phyloP scores from a whole-genome alignment of 2,329 filamentous ascomycete species.

The Colletotrichum sp. region DNA sequence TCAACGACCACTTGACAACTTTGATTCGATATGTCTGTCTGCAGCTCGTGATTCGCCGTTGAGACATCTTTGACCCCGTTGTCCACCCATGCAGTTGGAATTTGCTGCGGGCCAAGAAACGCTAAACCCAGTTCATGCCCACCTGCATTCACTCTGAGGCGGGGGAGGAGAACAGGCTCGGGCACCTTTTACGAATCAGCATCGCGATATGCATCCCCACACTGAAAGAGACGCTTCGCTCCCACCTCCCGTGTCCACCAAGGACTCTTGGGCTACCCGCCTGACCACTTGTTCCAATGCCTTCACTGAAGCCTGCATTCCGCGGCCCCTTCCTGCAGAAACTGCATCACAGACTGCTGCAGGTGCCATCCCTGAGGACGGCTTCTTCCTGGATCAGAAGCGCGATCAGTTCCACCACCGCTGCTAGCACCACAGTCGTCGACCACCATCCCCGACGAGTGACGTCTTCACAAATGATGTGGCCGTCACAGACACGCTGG shows the following conservation, averaged over 20 bases:
- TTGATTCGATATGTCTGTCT: not conserved
- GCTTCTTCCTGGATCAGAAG: not conserved
- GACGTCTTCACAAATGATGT: not conserved
- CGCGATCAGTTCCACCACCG: not conserved
- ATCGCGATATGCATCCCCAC: conserved; percentile 5
- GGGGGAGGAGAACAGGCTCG: conserved; percentile 1
- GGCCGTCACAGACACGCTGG: not conserved
- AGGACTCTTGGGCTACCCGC: not conserved
- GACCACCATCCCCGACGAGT: not conserved
- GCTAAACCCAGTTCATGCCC: conserved; percentile 8
- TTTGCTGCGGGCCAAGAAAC: conserved; percentile 5
- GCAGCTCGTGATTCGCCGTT: not conserved
- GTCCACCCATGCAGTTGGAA: conserved; percentile 15
- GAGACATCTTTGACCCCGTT: not conserved
- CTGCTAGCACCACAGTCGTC: not conserved
- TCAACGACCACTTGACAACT: not conserved
- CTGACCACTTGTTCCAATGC: conserved; percentile 1
- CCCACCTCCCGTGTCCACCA: not conserved
- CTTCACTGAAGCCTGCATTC: not conserved
- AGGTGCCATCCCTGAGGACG: not conserved
- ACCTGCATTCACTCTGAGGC: conserved; percentile 2
- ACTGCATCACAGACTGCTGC: conserved; percentile 5
- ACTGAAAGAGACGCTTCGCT: not conserved
- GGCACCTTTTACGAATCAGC: conserved; percentile 3
- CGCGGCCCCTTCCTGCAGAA: conserved; percentile 5